Percentiles rank a stretch among this genome's conserved stretches.
These are phyloP conservation scores for Pisolithus sp. DNA, from an alignment of 768 basidiomycete genomes.

Conservation along the genomic window DNA sequence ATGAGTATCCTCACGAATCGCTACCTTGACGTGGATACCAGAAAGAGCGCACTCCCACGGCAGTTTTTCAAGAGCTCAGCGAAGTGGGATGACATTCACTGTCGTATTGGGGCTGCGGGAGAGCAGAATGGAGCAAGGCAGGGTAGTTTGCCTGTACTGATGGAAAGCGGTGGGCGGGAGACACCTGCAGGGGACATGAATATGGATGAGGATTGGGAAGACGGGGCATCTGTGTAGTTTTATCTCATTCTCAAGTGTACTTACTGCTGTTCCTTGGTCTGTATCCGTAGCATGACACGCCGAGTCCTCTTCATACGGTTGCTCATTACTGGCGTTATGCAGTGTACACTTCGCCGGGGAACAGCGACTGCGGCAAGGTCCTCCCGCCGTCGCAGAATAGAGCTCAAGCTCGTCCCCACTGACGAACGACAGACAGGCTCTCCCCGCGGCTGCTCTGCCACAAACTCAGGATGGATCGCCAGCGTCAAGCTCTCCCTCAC, in stretches of 20 bases:
- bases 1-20: slow-evolving; percentile 67
- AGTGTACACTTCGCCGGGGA: too few species aligned
- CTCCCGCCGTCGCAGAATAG: too few species aligned
- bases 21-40: slow-evolving; percentile 42
- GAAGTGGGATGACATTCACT: slow-evolving; percentile 29
- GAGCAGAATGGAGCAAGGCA: slow-evolving; percentile 15
- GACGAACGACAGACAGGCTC: too few species aligned
- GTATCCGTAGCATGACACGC: slow-evolving; percentile 1
- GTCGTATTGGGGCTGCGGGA: slow-evolving; percentile 18
- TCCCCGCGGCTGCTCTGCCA: too few species aligned
- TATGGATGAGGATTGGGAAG: slow-evolving; percentile 27
- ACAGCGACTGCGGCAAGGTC: too few species aligned
- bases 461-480: too few species aligned
- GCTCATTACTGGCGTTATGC: too few species aligned
- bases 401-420: too few species aligned
- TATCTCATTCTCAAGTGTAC: not conserved
- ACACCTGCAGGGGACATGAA: slow-evolving; percentile 10
- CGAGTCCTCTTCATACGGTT: too few species aligned
- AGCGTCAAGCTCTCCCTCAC: too few species aligned
- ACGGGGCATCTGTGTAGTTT: slow-evolving; percentile 19
- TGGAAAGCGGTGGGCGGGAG: slow-evolving; percentile 20
- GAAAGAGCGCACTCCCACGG: slow-evolving; percentile 32
- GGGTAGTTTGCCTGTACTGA: slow-evolving; percentile 16
- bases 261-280: not conserved
- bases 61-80: slow-evolving; percentile 53